A percentile compares a stretch with the other conserved stretches of the same genome.
phyloP scores from a whole-genome alignment of 2,329 filamentous ascomycete species.

The Aspergillus aculeatinus region DNA sequence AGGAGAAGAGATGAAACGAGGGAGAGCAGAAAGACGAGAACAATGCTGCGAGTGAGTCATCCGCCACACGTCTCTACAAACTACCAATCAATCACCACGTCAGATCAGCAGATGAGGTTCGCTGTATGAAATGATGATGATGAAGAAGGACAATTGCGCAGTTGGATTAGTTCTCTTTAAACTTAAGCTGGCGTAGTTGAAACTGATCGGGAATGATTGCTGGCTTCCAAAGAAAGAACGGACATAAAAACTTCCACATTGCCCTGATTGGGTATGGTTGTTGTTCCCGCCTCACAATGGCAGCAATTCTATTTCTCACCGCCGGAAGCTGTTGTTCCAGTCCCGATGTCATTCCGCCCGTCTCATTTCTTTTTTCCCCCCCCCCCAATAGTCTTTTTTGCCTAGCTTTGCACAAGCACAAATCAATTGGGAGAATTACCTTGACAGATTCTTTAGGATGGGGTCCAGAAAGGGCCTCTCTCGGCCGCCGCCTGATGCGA shows the following conservation, averaged over 20 bases:
- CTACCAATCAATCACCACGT: no score
- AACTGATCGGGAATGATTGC: neutral
- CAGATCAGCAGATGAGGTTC: no score
- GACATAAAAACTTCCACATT: neutral
- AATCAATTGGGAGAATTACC: no score
- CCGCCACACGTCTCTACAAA: neutral
- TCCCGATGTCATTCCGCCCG: neutral
- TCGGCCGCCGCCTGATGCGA: constrained; percentile 46
- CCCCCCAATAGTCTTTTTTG: neutral
- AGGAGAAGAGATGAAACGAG: neutral
- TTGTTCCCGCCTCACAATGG: neutral
- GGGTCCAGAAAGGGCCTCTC: constrained; percentile 48
- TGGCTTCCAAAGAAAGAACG: neutral
- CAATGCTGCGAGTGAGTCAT: constrained; percentile 3
- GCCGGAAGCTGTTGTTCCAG: neutral
- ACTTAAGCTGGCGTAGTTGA: no score
- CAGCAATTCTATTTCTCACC: neutral
- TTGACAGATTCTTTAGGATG: constrained; percentile 40
- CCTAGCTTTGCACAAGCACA: neutral
- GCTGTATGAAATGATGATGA: no score
- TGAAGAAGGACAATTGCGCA: no score
- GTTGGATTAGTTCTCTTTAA: no score
- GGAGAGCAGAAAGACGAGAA: neutral
- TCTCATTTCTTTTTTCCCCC: neutral
- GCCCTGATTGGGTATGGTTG: neutral